Evolutionary conservation across 1,284 basidiomycete genomes (phyloP).

Genomic region (Meira nashicola): DNA sequence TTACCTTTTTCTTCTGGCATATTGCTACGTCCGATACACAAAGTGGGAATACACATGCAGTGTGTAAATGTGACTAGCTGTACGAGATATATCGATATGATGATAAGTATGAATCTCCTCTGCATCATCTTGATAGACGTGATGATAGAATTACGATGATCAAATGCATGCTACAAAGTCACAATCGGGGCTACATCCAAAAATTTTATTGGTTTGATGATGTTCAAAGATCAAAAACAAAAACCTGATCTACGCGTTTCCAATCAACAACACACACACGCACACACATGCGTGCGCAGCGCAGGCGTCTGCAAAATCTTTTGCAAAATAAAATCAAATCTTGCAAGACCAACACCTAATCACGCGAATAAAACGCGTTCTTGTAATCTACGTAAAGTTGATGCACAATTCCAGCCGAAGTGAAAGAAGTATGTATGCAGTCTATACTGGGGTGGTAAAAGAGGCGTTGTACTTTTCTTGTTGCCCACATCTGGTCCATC

Average conservation of each 20-base stretch:
- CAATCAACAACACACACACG: constrained; percentile 4
- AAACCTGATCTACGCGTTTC: neutral
- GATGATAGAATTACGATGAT: neutral
- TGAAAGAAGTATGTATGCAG: neutral
- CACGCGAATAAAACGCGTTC: neutral
- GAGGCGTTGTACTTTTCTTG: no score
- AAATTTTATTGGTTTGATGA: no score
- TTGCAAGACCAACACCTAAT: neutral
- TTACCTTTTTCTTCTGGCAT: neutral
- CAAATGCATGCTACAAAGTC: neutral
- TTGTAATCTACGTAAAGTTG: neutral
- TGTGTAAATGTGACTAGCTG: no score
- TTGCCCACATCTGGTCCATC: no score
- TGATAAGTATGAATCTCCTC: neutral
- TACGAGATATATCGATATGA: neutral
- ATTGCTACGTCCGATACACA: neutral
- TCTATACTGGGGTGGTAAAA: neutral
- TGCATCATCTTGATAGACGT: neutral
- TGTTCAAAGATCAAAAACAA: neutral
- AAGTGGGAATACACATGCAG: neutral
- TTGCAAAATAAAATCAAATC: no score
- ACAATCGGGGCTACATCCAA: no score
- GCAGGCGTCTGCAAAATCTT: no score
- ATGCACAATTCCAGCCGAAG: neutral
- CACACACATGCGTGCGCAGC: no score